A percentile compares a stretch with the other conserved stretches of the same genome.
Conservation (phyloP, 805 yeast species). For the Nakazawaea ishiwadae region DNA sequence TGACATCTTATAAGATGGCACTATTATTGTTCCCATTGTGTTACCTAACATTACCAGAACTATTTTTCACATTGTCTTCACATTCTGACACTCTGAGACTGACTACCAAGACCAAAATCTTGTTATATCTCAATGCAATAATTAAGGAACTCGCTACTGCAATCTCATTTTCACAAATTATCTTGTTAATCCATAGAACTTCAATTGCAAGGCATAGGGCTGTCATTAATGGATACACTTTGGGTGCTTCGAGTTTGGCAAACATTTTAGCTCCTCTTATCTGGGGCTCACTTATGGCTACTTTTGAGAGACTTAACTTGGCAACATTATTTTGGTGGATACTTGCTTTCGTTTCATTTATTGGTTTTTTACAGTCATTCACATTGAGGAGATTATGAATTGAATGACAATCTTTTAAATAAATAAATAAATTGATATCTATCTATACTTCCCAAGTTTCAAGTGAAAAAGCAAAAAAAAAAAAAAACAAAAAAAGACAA, state of each 20-base stretch:
- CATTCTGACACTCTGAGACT: slow-evolving; percentile 2
- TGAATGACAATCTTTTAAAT: too few relatives aligned
- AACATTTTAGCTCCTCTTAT: slow-evolving; percentile 52
- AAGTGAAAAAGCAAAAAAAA: too few relatives aligned
- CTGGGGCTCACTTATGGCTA: slow-evolving; percentile 40
- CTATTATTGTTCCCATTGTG: slow-evolving; percentile 38
- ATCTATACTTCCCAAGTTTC: too few relatives aligned
- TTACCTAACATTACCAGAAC: slow-evolving; percentile 42
- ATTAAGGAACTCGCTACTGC: slow-evolving; percentile 30
- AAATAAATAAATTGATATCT: too few relatives aligned
- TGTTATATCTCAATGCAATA: slow-evolving; percentile 26
- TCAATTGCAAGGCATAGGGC: slow-evolving; percentile 52
- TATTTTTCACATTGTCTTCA: slow-evolving; percentile 35
- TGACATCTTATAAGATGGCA: slow-evolving; percentile 37
- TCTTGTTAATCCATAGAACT: slow-evolving; percentile 49
- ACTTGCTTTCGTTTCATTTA: not conserved
- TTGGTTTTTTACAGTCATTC: not conserved
- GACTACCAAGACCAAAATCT: slow-evolving; percentile 6
- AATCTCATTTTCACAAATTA: slow-evolving; percentile 47
- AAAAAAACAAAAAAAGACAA: too few relatives aligned
- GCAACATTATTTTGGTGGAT: not conserved
- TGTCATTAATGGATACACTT: slow-evolving; percentile 54
- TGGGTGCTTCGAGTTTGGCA: slow-evolving; percentile 49
- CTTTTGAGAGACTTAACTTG: not conserved
- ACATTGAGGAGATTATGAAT: too few relatives aligned